These are phyloP conservation scores for Podaxis pistillaris DNA, from an alignment of 768 basidiomycete genomes.

Conservation along the genomic window DNA sequence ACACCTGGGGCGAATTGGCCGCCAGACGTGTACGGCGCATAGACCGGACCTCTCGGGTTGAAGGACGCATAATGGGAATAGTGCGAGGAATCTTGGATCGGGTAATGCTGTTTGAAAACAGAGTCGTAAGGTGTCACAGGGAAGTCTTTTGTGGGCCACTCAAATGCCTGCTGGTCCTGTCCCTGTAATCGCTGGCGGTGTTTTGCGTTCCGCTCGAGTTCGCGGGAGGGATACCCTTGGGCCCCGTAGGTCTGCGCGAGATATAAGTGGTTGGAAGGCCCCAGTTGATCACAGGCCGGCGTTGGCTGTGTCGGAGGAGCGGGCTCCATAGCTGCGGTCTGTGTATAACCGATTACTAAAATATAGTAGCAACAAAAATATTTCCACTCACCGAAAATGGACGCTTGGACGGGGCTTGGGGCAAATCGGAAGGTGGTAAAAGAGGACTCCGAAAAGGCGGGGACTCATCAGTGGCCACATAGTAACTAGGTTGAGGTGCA, in stretches of 20 bases:
- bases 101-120: neutral
- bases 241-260: neutral
- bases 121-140: neutral
- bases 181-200: neutral
- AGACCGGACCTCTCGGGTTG: neutral
- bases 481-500: neutral
- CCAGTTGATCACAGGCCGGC: neutral
- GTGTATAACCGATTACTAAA: neutral
- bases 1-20: neutral
- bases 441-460: conserved; percentile 31
- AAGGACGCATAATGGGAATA: neutral
- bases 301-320: neutral
- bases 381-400: neutral
- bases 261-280: neutral
- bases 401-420: conserved; percentile 4
- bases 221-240: neutral
- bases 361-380: neutral
- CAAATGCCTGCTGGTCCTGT: neutral
- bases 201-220: neutral
- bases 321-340: conserved; percentile 1
- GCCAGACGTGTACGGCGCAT: neutral
- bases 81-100: neutral
- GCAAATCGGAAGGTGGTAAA: conserved; percentile 21
- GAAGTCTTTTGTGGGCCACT: conserved; percentile 4
- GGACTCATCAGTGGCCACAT: conserved; percentile 8